phyloP scores from a whole-genome alignment of 495 filamentous ascomycete species.

The Annulohypoxylon moriforme region DNA sequence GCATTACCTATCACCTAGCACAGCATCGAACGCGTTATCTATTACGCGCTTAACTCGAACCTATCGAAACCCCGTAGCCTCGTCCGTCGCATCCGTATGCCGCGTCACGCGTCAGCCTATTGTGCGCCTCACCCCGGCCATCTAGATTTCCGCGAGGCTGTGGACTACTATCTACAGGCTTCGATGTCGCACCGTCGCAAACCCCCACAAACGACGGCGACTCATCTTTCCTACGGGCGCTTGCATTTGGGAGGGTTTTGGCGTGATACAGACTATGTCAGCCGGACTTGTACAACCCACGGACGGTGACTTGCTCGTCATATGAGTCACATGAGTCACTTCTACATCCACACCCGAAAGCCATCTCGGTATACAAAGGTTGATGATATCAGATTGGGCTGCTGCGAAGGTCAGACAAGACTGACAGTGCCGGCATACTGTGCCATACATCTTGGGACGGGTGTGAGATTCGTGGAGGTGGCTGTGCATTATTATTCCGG shows the following conservation, averaged over 20 bases:
- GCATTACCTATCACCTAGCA: not conserved
- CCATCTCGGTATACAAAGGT: constrained; percentile 14
- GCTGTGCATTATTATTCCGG: constrained; percentile 26
- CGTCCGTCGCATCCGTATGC: constrained; percentile 11
- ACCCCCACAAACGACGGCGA: not conserved
- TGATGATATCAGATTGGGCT: constrained; percentile 9
- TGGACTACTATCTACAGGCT: constrained; percentile 4
- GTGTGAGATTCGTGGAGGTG: constrained; percentile 33
- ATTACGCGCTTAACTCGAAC: constrained; percentile 29
- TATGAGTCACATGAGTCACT: constrained; percentile 37
- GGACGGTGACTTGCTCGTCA: constrained; percentile 6
- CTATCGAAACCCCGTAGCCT: constrained; percentile 17
- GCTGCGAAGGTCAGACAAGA: not conserved
- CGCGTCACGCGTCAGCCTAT: constrained; percentile 41
- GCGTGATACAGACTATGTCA: constrained; percentile 14
- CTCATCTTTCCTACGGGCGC: constrained; percentile 8
- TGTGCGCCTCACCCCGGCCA: constrained; percentile 23
- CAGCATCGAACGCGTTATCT: constrained; percentile 5
- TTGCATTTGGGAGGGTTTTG: constrained; percentile 7
- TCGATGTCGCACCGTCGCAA: constrained; percentile 17
- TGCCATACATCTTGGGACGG: constrained; percentile 3
- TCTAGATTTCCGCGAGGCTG: constrained; percentile 27
- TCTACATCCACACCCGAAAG: constrained; percentile 24
- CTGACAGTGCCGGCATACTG: constrained; percentile 32
- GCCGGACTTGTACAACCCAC: constrained; percentile 13